These are phyloP conservation scores for Biscogniauxia sp. DNA, from an alignment of 2,329 filamentous ascomycete genomes.

Conservation along the genomic window DNA sequence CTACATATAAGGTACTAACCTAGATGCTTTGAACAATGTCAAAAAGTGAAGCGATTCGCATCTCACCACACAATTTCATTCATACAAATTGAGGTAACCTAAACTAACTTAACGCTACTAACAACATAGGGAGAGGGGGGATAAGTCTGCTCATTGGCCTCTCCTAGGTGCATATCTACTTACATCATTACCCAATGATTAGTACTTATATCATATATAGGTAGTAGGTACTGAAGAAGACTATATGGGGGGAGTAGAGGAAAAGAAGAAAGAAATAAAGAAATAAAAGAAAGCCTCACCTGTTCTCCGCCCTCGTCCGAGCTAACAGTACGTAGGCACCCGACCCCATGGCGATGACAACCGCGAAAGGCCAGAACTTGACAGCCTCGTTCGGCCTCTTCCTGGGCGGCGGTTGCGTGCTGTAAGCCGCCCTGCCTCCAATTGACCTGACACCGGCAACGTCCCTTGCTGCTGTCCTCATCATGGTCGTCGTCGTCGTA, in stretches of 20 bases:
- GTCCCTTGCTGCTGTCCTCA: slow-evolving; percentile 1
- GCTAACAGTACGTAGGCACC: slow-evolving; percentile 51
- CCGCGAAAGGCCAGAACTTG: slow-evolving; percentile 60
- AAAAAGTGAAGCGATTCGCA: too few species aligned
- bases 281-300: slow-evolving; percentile 36
- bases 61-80: too few species aligned
- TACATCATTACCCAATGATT: not conserved
- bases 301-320: slow-evolving; percentile 48
- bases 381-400: slow-evolving; percentile 36
- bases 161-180: not conserved
- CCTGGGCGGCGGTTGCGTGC: slow-evolving; percentile 36
- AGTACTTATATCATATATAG: too few species aligned
- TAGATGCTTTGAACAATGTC: too few species aligned
- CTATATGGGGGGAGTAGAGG: not conserved
- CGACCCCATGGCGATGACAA: slow-evolving; percentile 46
- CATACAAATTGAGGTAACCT: too few species aligned
- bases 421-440: slow-evolving; percentile 35
- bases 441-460: not conserved
- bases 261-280: slow-evolving; percentile 1
- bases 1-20: too few species aligned
- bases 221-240: too few species aligned
- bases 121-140: too few species aligned
- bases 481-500: not conserved
- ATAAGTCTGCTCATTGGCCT: not conserved
- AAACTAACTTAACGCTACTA: too few species aligned